Evolutionary conservation across 176 grass and related monocot species (phyloP).

Genomic region (Calamus simplicifolius): DNA sequence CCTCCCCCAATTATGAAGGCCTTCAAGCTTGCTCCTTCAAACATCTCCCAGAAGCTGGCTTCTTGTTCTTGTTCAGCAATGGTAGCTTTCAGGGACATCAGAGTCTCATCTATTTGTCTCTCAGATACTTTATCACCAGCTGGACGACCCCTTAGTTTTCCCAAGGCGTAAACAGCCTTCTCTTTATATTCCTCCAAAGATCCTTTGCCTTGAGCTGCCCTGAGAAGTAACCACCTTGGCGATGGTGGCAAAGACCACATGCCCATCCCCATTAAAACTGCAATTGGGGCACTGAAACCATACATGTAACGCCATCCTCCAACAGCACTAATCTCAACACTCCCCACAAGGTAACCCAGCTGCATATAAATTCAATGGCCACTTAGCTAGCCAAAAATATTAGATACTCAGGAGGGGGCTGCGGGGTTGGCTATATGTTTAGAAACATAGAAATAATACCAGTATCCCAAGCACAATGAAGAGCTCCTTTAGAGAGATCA

Average conservation of each 20-base stretch:
- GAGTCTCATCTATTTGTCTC: constrained; percentile 63
- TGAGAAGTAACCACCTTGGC: constrained; percentile 86
- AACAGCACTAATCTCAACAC: constrained; percentile 55
- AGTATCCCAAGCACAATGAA: constrained; percentile 96
- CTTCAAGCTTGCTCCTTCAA: constrained; percentile 89
- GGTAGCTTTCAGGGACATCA: constrained; percentile 67
- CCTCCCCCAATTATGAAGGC: constrained; percentile 93
- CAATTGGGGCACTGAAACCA: constrained; percentile 66
- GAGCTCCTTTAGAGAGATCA: constrained; percentile 95
- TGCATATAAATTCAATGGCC: constrained; percentile 29
- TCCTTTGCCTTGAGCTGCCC: constrained; percentile 72
- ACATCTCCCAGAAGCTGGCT: constrained; percentile 73
- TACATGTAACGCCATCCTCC: constrained; percentile 98
- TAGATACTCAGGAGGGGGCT: too few relatives aligned
- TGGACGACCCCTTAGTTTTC: constrained; percentile 47
- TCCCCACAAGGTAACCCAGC: constrained; percentile 78
- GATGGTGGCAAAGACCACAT: constrained; percentile 71
- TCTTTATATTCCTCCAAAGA: constrained; percentile 66
- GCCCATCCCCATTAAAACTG: constrained; percentile 69
- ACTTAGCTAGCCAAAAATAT: not conserved
- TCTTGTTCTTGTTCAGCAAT: constrained; percentile 61
- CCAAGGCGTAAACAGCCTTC: constrained; percentile 58
- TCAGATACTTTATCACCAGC: constrained; percentile 45
- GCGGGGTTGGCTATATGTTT: too few relatives aligned
- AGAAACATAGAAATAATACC: constrained; percentile 24